These are phyloP conservation scores for Penicillium antarcticum DNA, from an alignment of 495 filamentous ascomycete genomes.

Conservation along the genomic window DNA sequence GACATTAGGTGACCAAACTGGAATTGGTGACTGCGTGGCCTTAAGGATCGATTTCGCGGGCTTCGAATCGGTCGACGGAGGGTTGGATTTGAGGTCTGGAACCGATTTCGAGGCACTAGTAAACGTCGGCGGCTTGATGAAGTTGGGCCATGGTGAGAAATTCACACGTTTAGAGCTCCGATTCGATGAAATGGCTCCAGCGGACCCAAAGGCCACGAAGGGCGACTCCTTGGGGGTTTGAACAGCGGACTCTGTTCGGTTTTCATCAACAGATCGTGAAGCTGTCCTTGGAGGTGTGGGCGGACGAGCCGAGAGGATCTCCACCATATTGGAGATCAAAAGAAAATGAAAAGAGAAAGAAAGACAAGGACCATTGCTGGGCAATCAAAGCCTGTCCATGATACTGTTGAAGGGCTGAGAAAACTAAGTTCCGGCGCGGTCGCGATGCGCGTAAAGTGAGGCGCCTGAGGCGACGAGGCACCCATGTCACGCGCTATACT, in stretches of 20 bases:
- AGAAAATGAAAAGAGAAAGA: constrained; percentile 8
- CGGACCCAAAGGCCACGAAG: constrained; percentile 37
- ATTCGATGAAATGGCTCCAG: constrained; percentile 29
- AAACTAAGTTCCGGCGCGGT: constrained; percentile 30
- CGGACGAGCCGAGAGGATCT: constrained; percentile 54
- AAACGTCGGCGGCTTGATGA: constrained; percentile 57
- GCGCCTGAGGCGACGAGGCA: constrained; percentile 29
- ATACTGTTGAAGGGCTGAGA: constrained; percentile 15
- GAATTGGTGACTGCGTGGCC: constrained; percentile 44
- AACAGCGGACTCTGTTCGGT: constrained; percentile 27
- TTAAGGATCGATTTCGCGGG: constrained; percentile 88
- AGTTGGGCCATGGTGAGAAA: constrained; percentile 71
- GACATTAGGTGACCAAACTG: constrained; percentile 32
- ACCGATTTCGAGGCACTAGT: constrained; percentile 42
- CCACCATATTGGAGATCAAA: constrained; percentile 44
- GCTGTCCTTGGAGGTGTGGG: constrained; percentile 62
- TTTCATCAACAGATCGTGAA: constrained; percentile 34
- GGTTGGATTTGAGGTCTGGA: constrained; percentile 44
- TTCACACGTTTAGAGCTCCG: constrained; percentile 65
- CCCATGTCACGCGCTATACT: not conserved
- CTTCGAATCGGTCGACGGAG: constrained; percentile 61
- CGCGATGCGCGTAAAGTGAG: constrained; percentile 44
- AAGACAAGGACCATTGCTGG: constrained; percentile 31
- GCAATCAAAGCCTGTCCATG: constrained; percentile 12
- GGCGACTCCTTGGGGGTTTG: constrained; percentile 51